These are phyloP conservation scores for Pugionium cornutum DNA, from an alignment of 345 rosid genomes.

Conservation along the genomic window DNA sequence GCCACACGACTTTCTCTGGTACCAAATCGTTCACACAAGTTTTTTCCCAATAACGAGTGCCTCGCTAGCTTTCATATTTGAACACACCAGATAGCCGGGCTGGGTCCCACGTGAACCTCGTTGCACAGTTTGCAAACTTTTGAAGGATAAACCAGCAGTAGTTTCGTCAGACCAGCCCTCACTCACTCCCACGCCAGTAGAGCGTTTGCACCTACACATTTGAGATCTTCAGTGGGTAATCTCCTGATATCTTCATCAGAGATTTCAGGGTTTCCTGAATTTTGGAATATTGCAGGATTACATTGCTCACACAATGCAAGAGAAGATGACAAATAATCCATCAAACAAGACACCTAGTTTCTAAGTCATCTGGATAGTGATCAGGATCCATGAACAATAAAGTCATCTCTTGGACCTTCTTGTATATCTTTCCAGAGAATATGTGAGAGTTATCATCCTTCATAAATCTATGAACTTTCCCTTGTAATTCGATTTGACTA, in stretches of 20 bases:
- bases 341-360: background rate
- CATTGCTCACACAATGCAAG: too few species aligned
- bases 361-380: slow-evolving; percentile 33
- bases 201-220: slow-evolving; percentile 52
- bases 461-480: slow-evolving; percentile 52
- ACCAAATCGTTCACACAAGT: slow-evolving; percentile 77
- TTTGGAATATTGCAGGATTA: slow-evolving; percentile 29
- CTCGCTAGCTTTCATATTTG: slow-evolving; percentile 76
- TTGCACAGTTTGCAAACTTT: slow-evolving; percentile 78
- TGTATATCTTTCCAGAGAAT: slow-evolving; percentile 47
- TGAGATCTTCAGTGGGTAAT: slow-evolving; percentile 47
- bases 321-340: too few species aligned
- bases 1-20: slow-evolving; percentile 79
- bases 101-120: slow-evolving; percentile 79
- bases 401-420: slow-evolving; percentile 48
- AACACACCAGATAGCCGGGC: slow-evolving; percentile 81
- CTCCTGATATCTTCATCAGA: slow-evolving; percentile 43
- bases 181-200: slow-evolving; percentile 72
- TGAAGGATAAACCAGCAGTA: slow-evolving; percentile 63
- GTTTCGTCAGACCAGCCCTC: slow-evolving; percentile 59
- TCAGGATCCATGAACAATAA: slow-evolving; percentile 50
- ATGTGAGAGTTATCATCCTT: slow-evolving; percentile 55
- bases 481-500: slow-evolving; percentile 66
- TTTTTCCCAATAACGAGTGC: slow-evolving; percentile 76
- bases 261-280: slow-evolving; percentile 18